These are phyloP conservation scores for Alternaria sp. DNA, from an alignment of 2,329 filamentous ascomycete species.

Conservation along the genomic window DNA sequence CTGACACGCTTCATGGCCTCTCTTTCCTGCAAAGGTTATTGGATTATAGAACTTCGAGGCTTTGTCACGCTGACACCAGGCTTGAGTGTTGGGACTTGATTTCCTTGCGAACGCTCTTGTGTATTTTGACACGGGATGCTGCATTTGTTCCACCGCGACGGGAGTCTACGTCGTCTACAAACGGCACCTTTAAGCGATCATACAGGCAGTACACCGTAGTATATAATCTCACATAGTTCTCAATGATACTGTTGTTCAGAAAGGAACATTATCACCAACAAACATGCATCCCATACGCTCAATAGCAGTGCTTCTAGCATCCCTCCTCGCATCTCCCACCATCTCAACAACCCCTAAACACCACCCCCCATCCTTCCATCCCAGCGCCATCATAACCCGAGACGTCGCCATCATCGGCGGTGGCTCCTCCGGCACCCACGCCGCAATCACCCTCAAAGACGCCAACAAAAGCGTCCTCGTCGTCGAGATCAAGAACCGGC, in stretches of 20 bases:
- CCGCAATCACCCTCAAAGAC: constrained; percentile 50
- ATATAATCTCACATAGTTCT: not conserved
- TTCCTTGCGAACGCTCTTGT: not conserved
- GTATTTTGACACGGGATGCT: not conserved
- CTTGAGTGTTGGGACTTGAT: not conserved
- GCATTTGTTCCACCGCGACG: not conserved
- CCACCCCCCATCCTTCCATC: not conserved
- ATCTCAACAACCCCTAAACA: not conserved
- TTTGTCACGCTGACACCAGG: not conserved
- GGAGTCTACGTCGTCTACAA: not conserved
- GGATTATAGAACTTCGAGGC: fast-evolving
- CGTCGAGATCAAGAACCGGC: constrained; percentile 46
- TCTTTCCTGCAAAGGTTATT: not conserved
- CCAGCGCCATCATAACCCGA: not conserved
- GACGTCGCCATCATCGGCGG: constrained; percentile 53
- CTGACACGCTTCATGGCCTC: not conserved
- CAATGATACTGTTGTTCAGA: not conserved
- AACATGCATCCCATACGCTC: not conserved
- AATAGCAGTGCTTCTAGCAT: not conserved
- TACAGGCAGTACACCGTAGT: not conserved
- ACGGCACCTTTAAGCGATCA: not conserved
- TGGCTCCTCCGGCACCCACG: constrained; percentile 51
- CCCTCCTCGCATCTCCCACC: not conserved
- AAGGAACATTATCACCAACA: not conserved
- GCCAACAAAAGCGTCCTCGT: constrained; percentile 47